Base-by-base conservation (phyloP, 2,329 filamentous ascomycete genomes). In the Sarocladium brachiariae region DNA sequence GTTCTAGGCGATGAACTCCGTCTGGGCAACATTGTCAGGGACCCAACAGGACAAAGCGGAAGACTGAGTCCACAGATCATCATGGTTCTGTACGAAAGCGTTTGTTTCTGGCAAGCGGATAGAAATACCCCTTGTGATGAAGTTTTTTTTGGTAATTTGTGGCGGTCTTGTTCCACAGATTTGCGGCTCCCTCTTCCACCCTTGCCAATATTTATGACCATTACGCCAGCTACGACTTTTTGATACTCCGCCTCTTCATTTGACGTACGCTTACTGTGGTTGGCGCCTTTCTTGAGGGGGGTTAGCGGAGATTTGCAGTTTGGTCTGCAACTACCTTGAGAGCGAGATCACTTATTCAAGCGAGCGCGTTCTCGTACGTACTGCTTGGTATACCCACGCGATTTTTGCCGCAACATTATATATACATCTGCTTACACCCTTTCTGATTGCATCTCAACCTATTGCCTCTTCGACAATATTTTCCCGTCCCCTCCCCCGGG, bases 1-100 rank as follows among this genome's bases (percentile, higher is more conserved):
- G 54, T 77, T 84, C 56, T 78, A 65, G 64, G 49, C 30, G n/a
- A 3, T 16, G 13, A 13, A 30, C 7, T 30, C 13, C 27, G 7
- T 30, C 27, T 13, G 27, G 27, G 27, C 27, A 13, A 30, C 27
- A 7, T 13, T 30, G 27, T 7, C 27, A 30, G n/a, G 10, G 6
- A n/a, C 33, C 14, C 13, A 39, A 21, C 39, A 27, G 27, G 27
- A 43, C 16, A 39, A 6, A 18, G 16, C 34, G 16, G 16, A 37
- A 37, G 9, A 9, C 16, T n/a, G 8, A 21, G n/a, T n/a, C 19
- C 8, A 35, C 33, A 19, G 16, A 39, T 25, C 39, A 43, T 25
- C 39, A 43, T 39, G 37, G 23, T 43, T 25, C 39, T 27, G n/a
- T 25, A 23, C 39, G 19, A 24, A 43, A 25, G 19, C 39, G 7